Evolutionary conservation across 1,284 basidiomycete species (phyloP).

Genomic region (Malassezia nana): DNA sequence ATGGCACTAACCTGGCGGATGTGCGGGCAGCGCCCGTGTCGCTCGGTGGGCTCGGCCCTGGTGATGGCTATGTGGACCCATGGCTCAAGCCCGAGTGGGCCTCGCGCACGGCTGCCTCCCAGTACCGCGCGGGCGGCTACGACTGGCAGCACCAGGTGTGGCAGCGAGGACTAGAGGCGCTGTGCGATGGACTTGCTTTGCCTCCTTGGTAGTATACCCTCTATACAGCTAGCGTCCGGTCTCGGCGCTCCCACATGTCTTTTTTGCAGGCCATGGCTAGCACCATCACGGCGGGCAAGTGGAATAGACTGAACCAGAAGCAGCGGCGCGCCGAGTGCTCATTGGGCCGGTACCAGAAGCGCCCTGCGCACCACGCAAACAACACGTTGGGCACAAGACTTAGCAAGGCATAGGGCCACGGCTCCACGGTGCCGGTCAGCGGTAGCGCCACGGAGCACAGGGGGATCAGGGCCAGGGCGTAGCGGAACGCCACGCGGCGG

Average conservation of each 20-base stretch:
- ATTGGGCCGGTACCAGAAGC: conserved; percentile 58
- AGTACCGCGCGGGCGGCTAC: conserved; percentile 37
- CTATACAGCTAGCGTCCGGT: not conserved
- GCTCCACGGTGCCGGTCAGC: conserved; percentile 31
- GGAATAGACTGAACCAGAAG: conserved; percentile 71
- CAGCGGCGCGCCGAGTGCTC: conserved; percentile 60
- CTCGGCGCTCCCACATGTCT: conserved; percentile 27
- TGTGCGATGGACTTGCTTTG: conserved; percentile 25
- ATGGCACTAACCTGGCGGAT: conserved; percentile 24
- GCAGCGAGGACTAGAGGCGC: conserved; percentile 26
- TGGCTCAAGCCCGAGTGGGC: conserved; percentile 30
- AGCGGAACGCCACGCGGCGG: conserved; percentile 72
- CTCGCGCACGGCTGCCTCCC: conserved; percentile 19
- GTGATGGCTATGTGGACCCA: conserved; percentile 32
- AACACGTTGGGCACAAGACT: conserved; percentile 66
- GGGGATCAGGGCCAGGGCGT: conserved; percentile 68
- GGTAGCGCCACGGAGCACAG: conserved; percentile 63
- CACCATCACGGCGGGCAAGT: conserved; percentile 76
- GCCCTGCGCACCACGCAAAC: conserved; percentile 62
- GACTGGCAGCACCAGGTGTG: conserved; percentile 37
- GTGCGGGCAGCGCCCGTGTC: conserved; percentile 26
- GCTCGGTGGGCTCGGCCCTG: conserved; percentile 22
- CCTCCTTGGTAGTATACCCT: not conserved
- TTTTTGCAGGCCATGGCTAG: conserved; percentile 66
- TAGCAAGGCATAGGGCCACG: conserved; percentile 64